These are phyloP conservation scores for Aspergillus felis DNA, from an alignment of 2,329 filamentous ascomycete genomes.

Conservation along the genomic window DNA sequence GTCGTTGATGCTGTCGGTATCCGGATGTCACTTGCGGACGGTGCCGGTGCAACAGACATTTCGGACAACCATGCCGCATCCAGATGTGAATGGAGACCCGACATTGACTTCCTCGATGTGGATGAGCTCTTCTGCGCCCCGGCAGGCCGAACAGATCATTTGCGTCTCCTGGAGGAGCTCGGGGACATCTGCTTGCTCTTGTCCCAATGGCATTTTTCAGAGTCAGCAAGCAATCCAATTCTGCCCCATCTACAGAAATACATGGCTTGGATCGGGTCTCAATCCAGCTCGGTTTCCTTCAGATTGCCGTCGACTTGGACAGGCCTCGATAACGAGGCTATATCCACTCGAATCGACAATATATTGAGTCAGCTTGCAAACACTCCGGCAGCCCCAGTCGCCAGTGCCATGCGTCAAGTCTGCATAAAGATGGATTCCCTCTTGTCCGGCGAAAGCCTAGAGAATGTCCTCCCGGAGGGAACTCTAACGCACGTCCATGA, in stretches of 20 bases:
- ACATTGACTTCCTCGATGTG: constrained; percentile 8
- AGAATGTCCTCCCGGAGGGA: constrained; percentile 13
- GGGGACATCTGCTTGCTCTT: constrained; percentile 3
- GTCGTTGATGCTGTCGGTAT: constrained; percentile 3
- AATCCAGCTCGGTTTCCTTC: constrained; percentile 1
- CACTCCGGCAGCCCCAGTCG: neutral
- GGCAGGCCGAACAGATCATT: neutral
- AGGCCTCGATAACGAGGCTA: neutral
- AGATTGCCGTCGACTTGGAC: neutral
- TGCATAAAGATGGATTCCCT: neutral
- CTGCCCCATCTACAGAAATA: constrained; percentile 7
- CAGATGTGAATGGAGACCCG: constrained; percentile 1
- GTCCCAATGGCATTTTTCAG: neutral
- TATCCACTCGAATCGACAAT: neutral
- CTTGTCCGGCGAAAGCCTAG: neutral
- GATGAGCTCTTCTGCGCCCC: neutral
- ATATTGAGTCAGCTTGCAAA: neutral
- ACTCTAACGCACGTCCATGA: constrained; percentile 11
- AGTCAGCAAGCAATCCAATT: neutral
- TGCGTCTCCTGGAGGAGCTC: neutral
- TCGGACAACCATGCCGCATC: neutral
- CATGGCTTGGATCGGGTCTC: constrained; percentile 1
- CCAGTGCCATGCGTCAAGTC: neutral
- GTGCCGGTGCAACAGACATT: neutral
- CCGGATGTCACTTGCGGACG: constrained; percentile 1